Base-by-base conservation (phyloP, 768 basidiomycete genomes). In the Lentinula boryana region DNA sequence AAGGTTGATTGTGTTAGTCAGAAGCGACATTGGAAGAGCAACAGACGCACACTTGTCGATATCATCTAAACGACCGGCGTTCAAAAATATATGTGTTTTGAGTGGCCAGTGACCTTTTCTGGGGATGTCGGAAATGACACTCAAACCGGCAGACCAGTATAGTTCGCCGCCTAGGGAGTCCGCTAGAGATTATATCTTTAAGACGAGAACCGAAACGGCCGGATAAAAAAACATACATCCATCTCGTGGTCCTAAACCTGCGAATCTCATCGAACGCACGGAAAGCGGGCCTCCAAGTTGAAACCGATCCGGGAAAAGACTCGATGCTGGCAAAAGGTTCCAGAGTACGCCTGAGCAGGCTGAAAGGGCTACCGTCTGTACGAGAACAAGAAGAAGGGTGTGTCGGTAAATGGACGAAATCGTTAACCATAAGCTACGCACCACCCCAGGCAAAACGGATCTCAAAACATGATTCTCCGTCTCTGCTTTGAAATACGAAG, bases 281-380 rank as follows among this genome's bases (percentile, higher is more conserved):
- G 86, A 92, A 6, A 88, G 83, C 0, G 97, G 95, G 0, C 97
- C 97, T 27, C 97, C 97, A 0, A 98, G 80, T 64, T 96, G 95
- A 71, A 94, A 94, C 5, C 94, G 85, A 73, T 99, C 97, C 1
- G 86, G 80, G 66, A 92, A 89, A 23, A 85, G 80, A 6, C 82
- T 79, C 12, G 77, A 72, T 10, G 76, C 9, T 8, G 18, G 74
- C 6, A 66, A 65, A 31, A 96, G 70, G 51, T 86, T 83, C 68
- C 84, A 84, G 10, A 98, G 74, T 27, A 91, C 61, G 2, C 95
- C 95, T 0, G 84, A 76, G 8, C 88, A 80, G 1, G 85, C 85
- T 3, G 89, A 82, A 13, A 96, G 74, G 0, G 94, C 93, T 43
- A 91, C 63, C 2, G 86, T 83, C 95, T 95, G 64, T 36, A n/a